These are phyloP conservation scores for Zancudomyces culisetae DNA, from an alignment of 371 early-diverging fungal species.

Conservation along the genomic window DNA sequence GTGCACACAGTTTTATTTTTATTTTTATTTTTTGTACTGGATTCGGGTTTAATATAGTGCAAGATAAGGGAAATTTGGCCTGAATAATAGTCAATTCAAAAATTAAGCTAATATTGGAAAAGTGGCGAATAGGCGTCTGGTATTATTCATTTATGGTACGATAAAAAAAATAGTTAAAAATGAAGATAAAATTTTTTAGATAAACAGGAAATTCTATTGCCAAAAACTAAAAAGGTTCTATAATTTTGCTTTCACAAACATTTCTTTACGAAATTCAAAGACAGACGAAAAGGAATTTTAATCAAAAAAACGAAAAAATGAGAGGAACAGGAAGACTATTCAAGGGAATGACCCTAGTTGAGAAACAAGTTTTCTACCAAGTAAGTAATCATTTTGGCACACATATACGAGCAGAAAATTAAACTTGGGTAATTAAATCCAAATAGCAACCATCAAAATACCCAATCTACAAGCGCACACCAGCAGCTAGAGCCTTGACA, in stretches of 20 bases:
- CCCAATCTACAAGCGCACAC: slow-evolving; percentile 21
- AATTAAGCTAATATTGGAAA: no score
- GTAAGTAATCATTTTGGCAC: slow-evolving; percentile 12
- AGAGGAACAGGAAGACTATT: no score
- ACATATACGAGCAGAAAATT: not conserved
- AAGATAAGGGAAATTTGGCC: no score
- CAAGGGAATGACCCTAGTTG: no score
- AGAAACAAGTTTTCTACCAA: slow-evolving; percentile 52
- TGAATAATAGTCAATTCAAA: no score
- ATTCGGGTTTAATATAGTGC: no score
- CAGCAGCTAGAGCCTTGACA: slow-evolving; percentile 8
- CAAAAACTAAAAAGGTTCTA: not conserved
- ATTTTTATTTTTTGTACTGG: no score
- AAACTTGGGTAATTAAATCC: not conserved
- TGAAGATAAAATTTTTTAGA: not conserved
- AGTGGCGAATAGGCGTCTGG: no score
- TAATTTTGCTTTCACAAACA: not conserved
- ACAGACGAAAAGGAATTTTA: not conserved
- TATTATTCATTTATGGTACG: no score
- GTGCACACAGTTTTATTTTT: no score
- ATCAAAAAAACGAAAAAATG: slow-evolving; percentile 27
- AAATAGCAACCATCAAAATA: slow-evolving; percentile 12
- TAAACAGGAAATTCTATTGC: not conserved
- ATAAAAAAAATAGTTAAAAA: no score
- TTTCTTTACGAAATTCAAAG: not conserved